Evolutionary conservation across 805 yeast species (phyloP).

Genomic region (Naumovozyma dairenensis): DNA sequence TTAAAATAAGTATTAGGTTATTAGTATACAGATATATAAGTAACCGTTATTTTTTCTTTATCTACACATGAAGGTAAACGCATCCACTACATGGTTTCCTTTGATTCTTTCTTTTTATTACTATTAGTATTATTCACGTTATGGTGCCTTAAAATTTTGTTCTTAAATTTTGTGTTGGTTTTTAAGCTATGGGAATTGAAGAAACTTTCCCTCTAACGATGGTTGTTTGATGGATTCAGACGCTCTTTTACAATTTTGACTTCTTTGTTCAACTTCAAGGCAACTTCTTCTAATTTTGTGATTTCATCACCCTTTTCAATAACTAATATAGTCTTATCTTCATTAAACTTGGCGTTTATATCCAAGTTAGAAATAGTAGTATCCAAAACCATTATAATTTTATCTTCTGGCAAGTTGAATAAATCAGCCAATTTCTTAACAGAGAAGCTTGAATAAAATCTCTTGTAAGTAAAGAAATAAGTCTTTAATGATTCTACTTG

Average conservation of each 20-base stretch:
- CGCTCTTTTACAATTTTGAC: constrained; percentile 28
- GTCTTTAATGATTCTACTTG: constrained; percentile 89
- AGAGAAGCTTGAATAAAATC: constrained; percentile 66
- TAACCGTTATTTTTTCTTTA: too few relatives aligned
- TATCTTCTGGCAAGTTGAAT: constrained; percentile 51
- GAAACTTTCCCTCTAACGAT: too few relatives aligned
- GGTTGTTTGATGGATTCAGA: constrained; percentile 18
- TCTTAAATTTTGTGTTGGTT: background rate
- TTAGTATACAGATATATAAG: too few relatives aligned
- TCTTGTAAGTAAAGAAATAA: constrained; percentile 77
- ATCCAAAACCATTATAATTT: constrained; percentile 54
- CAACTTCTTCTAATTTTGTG: constrained; percentile 78
- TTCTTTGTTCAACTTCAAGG: constrained; percentile 52
- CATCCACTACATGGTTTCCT: too few relatives aligned
- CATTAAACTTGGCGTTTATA: constrained; percentile 61
- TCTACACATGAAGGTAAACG: too few relatives aligned
- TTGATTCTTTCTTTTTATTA: background rate
- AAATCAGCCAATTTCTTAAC: constrained; percentile 50
- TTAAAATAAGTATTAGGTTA: too few relatives aligned
- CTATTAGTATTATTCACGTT: constrained; percentile 1
- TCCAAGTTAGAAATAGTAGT: constrained; percentile 74
- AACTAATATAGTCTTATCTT: constrained; percentile 48
- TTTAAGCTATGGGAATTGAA: too few relatives aligned
- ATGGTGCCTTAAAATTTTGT: constrained; percentile 1
- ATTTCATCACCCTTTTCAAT: constrained; percentile 73